These are phyloP conservation scores for Hypoxylon sp. DNA, from an alignment of 2,329 filamentous ascomycete genomes.

Conservation along the genomic window DNA sequence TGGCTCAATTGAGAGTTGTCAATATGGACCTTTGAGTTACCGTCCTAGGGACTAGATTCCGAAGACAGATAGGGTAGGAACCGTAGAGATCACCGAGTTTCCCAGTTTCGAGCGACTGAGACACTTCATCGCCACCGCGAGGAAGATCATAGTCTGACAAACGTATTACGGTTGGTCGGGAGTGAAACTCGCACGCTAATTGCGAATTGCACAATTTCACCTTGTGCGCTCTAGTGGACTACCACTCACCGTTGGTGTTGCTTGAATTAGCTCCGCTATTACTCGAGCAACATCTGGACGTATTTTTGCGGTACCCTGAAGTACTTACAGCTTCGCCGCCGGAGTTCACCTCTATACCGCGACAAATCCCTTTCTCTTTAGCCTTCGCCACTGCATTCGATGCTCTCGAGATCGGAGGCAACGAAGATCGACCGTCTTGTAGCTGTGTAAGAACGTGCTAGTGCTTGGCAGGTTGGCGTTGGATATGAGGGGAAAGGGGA, in stretches of 20 bases:
- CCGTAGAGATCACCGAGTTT: slow-evolving; percentile 1
- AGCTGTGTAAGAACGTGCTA: slow-evolving; percentile 23
- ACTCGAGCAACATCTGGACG: slow-evolving; percentile 15
- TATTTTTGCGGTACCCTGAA: slow-evolving; percentile 30
- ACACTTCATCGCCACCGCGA: slow-evolving; percentile 19
- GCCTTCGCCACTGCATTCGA: slow-evolving; percentile 31
- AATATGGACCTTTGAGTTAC: slow-evolving; percentile 7
- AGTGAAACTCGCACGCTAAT: slow-evolving; percentile 21
- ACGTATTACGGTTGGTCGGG: slow-evolving; percentile 22
- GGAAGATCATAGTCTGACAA: slow-evolving; percentile 22
- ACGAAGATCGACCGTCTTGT: slow-evolving; percentile 36
- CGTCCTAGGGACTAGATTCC: slow-evolving; percentile 8
- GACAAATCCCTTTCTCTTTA: slow-evolving; percentile 17
- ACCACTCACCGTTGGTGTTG: background rate
- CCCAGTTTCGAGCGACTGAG: slow-evolving; percentile 16
- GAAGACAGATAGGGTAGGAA: slow-evolving; percentile 15
- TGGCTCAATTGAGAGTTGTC: slow-evolving; percentile 11
- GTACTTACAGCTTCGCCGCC: slow-evolving; percentile 20
- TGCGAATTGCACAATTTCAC: slow-evolving; percentile 23
- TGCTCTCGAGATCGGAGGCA: slow-evolving; percentile 24
- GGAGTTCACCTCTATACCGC: slow-evolving; percentile 25
- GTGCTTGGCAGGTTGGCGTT: slow-evolving; percentile 33
- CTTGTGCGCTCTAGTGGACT: slow-evolving; percentile 24
- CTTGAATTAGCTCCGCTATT: slow-evolving; percentile 10
- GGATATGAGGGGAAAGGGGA: slow-evolving; percentile 38